These are phyloP conservation scores for Nidularia pulvinata DNA, from an alignment of 768 basidiomycete genomes.

Conservation along the genomic window DNA sequence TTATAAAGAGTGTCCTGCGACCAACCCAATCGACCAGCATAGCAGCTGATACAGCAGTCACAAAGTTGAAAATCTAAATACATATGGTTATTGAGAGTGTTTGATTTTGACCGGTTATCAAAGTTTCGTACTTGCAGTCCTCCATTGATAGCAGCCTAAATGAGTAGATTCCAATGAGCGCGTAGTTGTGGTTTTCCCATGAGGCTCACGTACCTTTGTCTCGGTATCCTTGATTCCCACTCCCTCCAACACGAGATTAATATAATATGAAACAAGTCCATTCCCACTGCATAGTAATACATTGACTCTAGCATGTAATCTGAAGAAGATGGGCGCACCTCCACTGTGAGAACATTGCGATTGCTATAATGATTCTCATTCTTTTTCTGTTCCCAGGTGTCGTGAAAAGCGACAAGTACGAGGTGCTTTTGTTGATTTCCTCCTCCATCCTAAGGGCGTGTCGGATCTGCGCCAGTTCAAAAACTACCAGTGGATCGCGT, in stretches of 20 bases:
- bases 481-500: constrained; percentile 56
- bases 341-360: constrained; percentile 78
- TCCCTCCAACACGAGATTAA: constrained; percentile 64
- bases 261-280: constrained; percentile 74
- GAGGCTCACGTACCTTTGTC: constrained; percentile 29
- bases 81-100: neutral
- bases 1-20: constrained; percentile 66
- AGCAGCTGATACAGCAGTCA: constrained; percentile 57
- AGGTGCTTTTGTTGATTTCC: constrained; percentile 44
- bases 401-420: constrained; percentile 51
- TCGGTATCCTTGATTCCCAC: constrained; percentile 55
- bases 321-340: constrained; percentile 31
- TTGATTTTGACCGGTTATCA: too few species aligned
- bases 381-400: constrained; percentile 71
- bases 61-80: constrained; percentile 58
- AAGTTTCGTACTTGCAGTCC: constrained; percentile 44
- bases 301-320: too few species aligned
- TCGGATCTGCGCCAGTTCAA: constrained; percentile 66
- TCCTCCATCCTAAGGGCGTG: constrained; percentile 67
- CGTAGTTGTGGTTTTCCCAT: too few species aligned
- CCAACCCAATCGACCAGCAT: constrained; percentile 69
- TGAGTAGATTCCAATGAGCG: neutral
- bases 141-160: constrained; percentile 58
- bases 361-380: constrained; percentile 64
- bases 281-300: constrained; percentile 43